phyloP scores from a whole-genome alignment of 1,284 basidiomycete genomes.

The Moesziomyces sp. region DNA sequence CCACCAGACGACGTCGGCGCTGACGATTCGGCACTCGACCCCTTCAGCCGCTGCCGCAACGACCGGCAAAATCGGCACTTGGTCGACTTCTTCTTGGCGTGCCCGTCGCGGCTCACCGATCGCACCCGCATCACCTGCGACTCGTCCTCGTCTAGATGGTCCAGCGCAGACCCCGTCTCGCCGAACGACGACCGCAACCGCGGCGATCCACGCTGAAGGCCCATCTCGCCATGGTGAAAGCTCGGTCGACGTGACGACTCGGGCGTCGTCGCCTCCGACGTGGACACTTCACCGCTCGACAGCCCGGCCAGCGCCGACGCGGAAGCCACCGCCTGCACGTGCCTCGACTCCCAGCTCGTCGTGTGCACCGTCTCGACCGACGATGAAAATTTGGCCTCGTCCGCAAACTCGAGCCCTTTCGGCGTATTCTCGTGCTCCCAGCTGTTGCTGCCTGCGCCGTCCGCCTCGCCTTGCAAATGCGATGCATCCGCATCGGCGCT shows the following conservation, averaged over 20 bases:
- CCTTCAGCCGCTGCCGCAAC: conserved; percentile 37
- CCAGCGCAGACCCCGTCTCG: conserved; percentile 10
- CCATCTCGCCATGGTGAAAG: conserved; percentile 23
- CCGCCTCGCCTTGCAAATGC: conserved; percentile 5
- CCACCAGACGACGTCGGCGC: conserved; percentile 29
- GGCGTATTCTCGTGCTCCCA: conserved; percentile 29
- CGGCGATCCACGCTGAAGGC: conserved; percentile 13
- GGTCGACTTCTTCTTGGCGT: conserved; percentile 47
- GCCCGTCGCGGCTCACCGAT: conserved; percentile 40
- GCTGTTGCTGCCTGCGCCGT: neutral
- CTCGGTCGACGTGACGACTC: conserved; percentile 45
- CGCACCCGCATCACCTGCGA: conserved; percentile 17
- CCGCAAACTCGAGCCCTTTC: conserved; percentile 20
- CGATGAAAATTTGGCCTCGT: conserved; percentile 37
- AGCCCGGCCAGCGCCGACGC: conserved; percentile 12
- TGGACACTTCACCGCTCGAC: conserved; percentile 34
- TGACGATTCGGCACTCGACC: conserved; percentile 15
- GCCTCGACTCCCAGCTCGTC: conserved; percentile 22
- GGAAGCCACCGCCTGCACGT: conserved; percentile 4
- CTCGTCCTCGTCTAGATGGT: conserved; percentile 32
- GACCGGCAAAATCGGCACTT: conserved; percentile 46
- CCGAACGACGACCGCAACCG: conserved; percentile 14
- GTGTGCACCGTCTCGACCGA: conserved; percentile 43
- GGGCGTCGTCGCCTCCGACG: conserved; percentile 38
- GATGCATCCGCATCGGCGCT: conserved; percentile 1